These are phyloP conservation scores for Cercophora samala DNA, from an alignment of 495 filamentous ascomycete species.

Conservation along the genomic window DNA sequence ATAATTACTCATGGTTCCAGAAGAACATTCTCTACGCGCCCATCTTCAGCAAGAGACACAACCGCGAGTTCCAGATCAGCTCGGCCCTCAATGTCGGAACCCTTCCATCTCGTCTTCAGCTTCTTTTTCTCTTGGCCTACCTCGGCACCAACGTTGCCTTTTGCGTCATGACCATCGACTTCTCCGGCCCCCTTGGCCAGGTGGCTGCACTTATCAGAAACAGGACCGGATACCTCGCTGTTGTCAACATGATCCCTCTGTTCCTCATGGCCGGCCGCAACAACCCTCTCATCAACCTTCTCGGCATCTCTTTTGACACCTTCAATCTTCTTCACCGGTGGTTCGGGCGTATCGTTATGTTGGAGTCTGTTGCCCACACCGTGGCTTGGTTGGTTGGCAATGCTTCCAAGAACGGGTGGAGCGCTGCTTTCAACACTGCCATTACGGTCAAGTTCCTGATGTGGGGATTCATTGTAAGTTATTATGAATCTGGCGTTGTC, in stretches of 20 bases:
- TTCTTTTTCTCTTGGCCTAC: conserved; percentile 68
- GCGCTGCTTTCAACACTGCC: conserved; percentile 37
- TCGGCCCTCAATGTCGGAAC: conserved; percentile 85
- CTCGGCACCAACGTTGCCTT: conserved; percentile 74
- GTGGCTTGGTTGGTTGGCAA: conserved; percentile 42
- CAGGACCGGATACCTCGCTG: conserved; percentile 70
- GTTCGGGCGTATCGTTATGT: conserved; percentile 68
- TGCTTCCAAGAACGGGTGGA: conserved; percentile 45
- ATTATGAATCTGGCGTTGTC: neutral
- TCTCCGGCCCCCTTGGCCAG: conserved; percentile 45
- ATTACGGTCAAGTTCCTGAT: conserved; percentile 40
- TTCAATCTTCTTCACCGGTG: conserved; percentile 81
- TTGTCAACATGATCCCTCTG: conserved; percentile 70
- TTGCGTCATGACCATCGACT: conserved; percentile 70
- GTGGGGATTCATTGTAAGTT: conserved; percentile 56
- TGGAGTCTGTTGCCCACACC: conserved; percentile 62
- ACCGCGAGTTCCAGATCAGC: conserved; percentile 82
- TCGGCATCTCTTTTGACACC: conserved; percentile 68
- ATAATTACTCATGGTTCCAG: conserved; percentile 67
- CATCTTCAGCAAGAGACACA: conserved; percentile 77
- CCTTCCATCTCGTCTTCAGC: conserved; percentile 80
- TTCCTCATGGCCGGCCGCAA: conserved; percentile 58
- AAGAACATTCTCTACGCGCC: conserved; percentile 80
- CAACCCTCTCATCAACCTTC: conserved; percentile 58
- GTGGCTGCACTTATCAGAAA: conserved; percentile 56